Base-by-base conservation (phyloP, 2,329 filamentous ascomycete genomes). In the Aspergillus vadensis region DNA sequence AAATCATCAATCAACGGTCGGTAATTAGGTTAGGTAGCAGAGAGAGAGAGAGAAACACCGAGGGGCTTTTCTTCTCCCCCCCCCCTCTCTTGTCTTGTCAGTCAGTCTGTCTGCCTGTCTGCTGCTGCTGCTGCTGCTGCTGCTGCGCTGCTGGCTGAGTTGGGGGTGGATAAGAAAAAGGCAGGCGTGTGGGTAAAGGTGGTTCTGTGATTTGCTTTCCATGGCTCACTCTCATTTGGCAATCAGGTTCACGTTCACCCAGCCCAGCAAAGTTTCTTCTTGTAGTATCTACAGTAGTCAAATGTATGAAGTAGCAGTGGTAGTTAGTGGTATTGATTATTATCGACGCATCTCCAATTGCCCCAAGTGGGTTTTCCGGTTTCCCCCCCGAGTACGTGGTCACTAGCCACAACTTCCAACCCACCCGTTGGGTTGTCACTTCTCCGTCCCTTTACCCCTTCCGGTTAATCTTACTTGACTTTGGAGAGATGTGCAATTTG, bases 321-420 rank as follows among this genome's bases (percentile, higher is more conserved):
- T 36, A 36, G 10, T 12, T 30, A 36, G 10, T 30, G 10, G 27
- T 36, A 36, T 14, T 32, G 10, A 12, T 32, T 36, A 15, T 36
- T 44, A 23, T 44, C 41, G 17, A 44, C 17, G 19, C 19, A 21
- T 9, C 19, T 44, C 19, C 32, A 36, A 36, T 36, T 36, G 32
- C 32, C 21, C 19, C 41, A 44, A 21, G 53, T 55, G 53, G 53
- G 53, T 55, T 55, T 12, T 19, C 48, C 38, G 7, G 8, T 17
- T 17, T 19, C 10, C 41, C 19, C 41, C 41, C 19, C 30, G 38
- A 39, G 30, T 53, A 54, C 49, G 58, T 61, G 56, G 47, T 57
- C 62, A 64, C 62, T 56, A 64, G 62, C 62, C 62, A 64, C 62
- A 64, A 17, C 54, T 14, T 36, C 32, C 32, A 36, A 55, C 43